phyloP scores from a whole-genome alignment of 176 grass and related monocot species.

The Eremochloa ophiuroides region DNA sequence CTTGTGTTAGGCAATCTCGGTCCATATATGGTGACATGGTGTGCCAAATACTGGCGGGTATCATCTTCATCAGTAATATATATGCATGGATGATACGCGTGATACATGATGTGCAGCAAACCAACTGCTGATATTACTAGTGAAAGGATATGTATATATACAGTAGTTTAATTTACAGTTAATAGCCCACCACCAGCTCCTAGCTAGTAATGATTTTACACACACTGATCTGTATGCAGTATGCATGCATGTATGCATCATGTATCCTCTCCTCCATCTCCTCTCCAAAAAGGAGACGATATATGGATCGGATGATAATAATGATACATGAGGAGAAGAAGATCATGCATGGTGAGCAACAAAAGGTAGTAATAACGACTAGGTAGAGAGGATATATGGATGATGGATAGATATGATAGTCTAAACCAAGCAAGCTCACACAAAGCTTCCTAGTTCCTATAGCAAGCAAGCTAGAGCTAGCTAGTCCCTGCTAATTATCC shows the following conservation, averaged over 20 bases:
- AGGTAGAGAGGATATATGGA: neutral
- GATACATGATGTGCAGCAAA: neutral
- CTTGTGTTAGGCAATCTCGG: too few species aligned
- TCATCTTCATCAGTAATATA: too few species aligned
- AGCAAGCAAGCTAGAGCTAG: neutral
- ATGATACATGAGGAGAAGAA: neutral
- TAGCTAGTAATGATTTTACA: neutral
- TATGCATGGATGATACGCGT: too few species aligned
- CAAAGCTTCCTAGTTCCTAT: neutral
- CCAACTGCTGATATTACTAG: neutral
- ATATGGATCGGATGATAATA: neutral
- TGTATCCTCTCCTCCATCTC: neutral
- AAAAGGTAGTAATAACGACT: neutral
- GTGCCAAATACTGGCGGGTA: too few species aligned
- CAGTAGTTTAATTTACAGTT: neutral
- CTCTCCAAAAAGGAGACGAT: neutral
- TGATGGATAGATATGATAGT: neutral
- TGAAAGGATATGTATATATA: neutral
- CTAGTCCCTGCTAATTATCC: conserved; percentile 27
- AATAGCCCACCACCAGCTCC: neutral
- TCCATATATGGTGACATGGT: too few species aligned
- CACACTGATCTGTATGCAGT: neutral
- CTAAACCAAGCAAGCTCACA: neutral
- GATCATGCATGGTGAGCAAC: neutral
- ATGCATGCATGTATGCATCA: neutral